Base-by-base conservation (phyloP, 2,329 filamentous ascomycete genomes). In the Exophiala aquamarina region DNA sequence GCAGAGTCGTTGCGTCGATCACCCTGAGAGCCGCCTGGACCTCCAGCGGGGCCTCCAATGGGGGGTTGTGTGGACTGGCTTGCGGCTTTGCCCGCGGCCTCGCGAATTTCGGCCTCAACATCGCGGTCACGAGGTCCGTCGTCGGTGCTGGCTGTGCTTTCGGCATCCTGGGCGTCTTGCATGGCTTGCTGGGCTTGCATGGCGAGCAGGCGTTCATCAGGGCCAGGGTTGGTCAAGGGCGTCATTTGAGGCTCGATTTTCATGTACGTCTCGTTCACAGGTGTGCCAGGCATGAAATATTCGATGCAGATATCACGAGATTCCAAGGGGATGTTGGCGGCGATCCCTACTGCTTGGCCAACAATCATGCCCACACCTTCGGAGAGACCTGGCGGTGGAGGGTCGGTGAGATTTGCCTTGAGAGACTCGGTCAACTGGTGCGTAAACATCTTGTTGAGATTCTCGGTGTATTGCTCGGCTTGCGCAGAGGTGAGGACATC, bases 321-420 rank as follows among this genome's bases (percentile, higher is more conserved):
- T 69, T 98, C 93, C 31, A 95, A 71, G 0, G 93, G 92, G 36
- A 97, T 71, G 64, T 96, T 94, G 49, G 85, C 81, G 1, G 88
- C 83, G 55, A 98, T 90, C 51, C 84, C 86, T 21, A 97, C 80
- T 0, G 91, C 89, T 41, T 97, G 78, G 68, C 96, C 91, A 44
- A 96, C 79, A 65, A 98, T 97, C 83, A 93, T 95, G 44, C 85
- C 84, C 2, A 91, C 87, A 54, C 89, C 90, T 41, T 89, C 90
- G 56, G 92, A 85, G n/a, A 97, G 78, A 7, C 90, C 91, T 1
- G 83, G 70, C 0, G 89, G 88, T 1, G 88, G 79, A 2, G 90
- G 89, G 9, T 88, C 86, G 47, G 82, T 78, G 39, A 97, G 75
- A 61, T 88, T 83, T 61, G 86, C 82, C 51, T 84, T 83, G 26